Evolutionary conservation across 352 stramenopile genomes (phyloP).

Genomic region (Globisporangium cystogenes): DNA sequence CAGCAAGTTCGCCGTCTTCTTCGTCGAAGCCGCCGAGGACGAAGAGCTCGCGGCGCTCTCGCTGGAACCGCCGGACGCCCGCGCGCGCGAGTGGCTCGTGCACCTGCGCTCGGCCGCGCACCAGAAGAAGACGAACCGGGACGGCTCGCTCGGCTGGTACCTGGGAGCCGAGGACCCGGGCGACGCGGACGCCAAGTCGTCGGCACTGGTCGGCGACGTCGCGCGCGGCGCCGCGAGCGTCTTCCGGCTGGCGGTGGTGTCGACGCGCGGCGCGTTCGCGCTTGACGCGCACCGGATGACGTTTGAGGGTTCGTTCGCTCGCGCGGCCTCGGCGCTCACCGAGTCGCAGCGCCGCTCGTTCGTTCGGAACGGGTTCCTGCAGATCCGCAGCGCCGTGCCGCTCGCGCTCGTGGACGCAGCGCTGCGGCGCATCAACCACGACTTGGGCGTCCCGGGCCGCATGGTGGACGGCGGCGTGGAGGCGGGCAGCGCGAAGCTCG

Average conservation of each 20-base stretch:
- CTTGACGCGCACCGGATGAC: constrained; percentile 29
- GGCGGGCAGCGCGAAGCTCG: constrained; percentile 62
- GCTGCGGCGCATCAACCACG: constrained; percentile 68
- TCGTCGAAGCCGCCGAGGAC: constrained; percentile 30
- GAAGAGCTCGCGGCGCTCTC: constrained; percentile 1
- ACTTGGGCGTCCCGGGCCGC: constrained; percentile 55
- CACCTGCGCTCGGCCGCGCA: constrained; percentile 55
- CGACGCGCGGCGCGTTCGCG: constrained; percentile 36
- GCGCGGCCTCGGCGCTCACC: constrained; percentile 28
- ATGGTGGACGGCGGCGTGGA: constrained; percentile 78
- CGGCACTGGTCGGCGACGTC: constrained; percentile 46
- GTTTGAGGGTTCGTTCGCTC: constrained; percentile 17
- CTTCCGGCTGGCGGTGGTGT: constrained; percentile 45
- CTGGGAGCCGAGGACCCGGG: constrained; percentile 21
- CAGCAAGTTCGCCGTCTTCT: constrained; percentile 63
- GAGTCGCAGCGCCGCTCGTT: constrained; percentile 61
- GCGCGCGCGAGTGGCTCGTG: constrained; percentile 4
- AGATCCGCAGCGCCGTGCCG: constrained; percentile 55
- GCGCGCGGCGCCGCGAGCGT: constrained; percentile 32
- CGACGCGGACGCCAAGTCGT: neutral
- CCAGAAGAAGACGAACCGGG: constrained; percentile 63
- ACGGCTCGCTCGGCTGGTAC: constrained; percentile 45
- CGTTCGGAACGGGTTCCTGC: constrained; percentile 67
- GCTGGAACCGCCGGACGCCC: neutral
- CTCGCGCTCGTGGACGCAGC: constrained; percentile 47